phyloP scores from a whole-genome alignment of 768 basidiomycete genomes.

The Lanmaoa rubissima region DNA sequence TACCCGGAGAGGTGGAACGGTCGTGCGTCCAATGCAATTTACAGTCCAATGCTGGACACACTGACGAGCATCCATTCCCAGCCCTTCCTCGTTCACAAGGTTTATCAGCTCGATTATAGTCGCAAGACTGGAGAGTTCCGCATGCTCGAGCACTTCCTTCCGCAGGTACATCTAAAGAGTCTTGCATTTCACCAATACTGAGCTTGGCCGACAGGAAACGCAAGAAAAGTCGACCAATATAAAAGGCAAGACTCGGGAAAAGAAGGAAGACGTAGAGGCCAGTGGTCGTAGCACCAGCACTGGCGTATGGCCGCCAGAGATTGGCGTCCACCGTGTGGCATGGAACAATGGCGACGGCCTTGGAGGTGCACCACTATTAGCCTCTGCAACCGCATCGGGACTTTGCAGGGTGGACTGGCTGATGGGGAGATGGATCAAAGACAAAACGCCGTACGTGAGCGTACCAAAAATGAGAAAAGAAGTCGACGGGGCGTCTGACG shows the following conservation, averaged over 20 bases:
- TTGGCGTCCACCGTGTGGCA: slow-evolving; percentile 70
- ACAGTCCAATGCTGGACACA: not conserved
- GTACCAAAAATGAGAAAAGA: slow-evolving; percentile 64
- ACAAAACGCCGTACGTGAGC: slow-evolving; percentile 62
- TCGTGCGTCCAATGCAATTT: slow-evolving; percentile 45
- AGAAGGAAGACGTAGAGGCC: slow-evolving; percentile 20
- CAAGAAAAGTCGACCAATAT: slow-evolving; percentile 33
- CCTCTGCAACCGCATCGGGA: slow-evolving; percentile 80
- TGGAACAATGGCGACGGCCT: slow-evolving; percentile 85
- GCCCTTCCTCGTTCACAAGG: slow-evolving; percentile 76
- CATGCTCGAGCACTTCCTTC: slow-evolving; percentile 85
- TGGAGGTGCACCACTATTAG: slow-evolving; percentile 55
- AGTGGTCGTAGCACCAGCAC: slow-evolving; percentile 38
- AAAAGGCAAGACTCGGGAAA: slow-evolving; percentile 34
- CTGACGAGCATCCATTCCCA: slow-evolving; percentile 25
- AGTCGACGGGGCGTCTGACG: slow-evolving; percentile 40
- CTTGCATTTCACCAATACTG: not conserved
- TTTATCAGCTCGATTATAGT: slow-evolving; percentile 88
- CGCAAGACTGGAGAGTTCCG: slow-evolving; percentile 71
- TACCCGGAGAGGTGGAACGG: slow-evolving; percentile 66
- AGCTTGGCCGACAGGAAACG: slow-evolving; percentile 42
- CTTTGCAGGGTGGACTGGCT: slow-evolving; percentile 83
- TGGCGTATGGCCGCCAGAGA: slow-evolving; percentile 77
- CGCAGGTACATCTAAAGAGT: slow-evolving; percentile 47
- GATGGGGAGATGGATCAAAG: slow-evolving; percentile 69